Base-by-base conservation (phyloP, 345 rosid genomes). In the Pugionium cornutum region DNA sequence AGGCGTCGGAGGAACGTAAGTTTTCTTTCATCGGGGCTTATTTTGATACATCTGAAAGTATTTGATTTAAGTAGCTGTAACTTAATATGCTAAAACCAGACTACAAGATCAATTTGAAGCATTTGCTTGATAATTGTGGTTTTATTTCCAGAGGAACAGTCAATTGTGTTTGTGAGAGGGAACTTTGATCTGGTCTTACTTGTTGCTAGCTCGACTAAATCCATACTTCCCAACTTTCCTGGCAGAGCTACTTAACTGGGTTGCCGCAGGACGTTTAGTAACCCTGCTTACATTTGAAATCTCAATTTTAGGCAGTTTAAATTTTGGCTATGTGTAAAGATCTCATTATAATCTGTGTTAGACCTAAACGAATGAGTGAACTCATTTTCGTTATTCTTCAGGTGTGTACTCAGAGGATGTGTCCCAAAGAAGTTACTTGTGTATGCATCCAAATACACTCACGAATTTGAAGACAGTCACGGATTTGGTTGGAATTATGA, bases 1-100 rank as follows among this genome's bases (percentile, higher is more conserved):
- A 29, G 97, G 98, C 72, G 88, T 89, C 33, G 98, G 98, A 33
- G 98, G 98, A 72, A 92, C 97, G 98, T 92, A 76, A 82, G 97
- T 64, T 34, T 9, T 18, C 2, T 29, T 27, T 35, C 66, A 0
- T n/a, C 53, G 54, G 10, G 6, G 6, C 51, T 48, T 33, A 26
- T 45, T 40, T 64, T 5, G 5, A 9, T 30, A 7, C 46, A 53
- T 39, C 39, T 55, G 32, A 37, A 4, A 54, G 6, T 42, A 37
- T 27, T 41, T 58, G 58, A 42, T 53, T 54, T 9, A 30, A 26
- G 45, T 43, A 9, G 43, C 53, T 53, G 8, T 10, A 41, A 7
- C 31, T 36, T 18, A 5, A 36, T 25, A 36, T 33, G 66, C 56
- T 35, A 11, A 33, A 36, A 49, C 6, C n/a, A 46, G 4, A 34